Base-by-base conservation (phyloP, 2,329 filamentous ascomycete species). In the Penicillium sclerotiorum region DNA sequence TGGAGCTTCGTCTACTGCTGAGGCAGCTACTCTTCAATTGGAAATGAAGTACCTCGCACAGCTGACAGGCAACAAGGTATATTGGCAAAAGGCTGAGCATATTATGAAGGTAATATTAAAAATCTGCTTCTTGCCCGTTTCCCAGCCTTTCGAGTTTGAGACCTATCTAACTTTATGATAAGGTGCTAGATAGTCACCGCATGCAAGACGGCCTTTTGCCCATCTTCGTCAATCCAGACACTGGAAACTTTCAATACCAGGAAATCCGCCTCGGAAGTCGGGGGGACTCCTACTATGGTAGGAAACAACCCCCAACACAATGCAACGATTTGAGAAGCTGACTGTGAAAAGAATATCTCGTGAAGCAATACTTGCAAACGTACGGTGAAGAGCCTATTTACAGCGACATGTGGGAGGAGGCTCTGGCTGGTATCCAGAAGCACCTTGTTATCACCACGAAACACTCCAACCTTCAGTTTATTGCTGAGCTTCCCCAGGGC, bases 21-120 rank as follows among this genome's bases (percentile, higher is more conserved):
- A 96, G 75, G 88, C 91, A 0, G 89, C 90, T 2, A 94, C 87
- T 13, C 71, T 96, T 38, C 93, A 97, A 73, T 81, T 97, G 7
- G 93, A 96, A 70, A 89, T 96, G 79, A 96, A 96, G 70, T 96
- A 96, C 66, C 80, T 97, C 7, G 87, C 92, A 38, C 94, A 94
- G 71, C 78, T 96, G 46, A 96, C 91, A 0, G 92, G 92, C 28
- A 92, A 96, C 70, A 83, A 85, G 49, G 79, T 88, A 49, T 96
- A 93, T 72, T 96, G 93, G 93, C 85, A 93, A 59, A 88, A 86
- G 64, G 90, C 84, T 1, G 93, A 96, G 71, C 88, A 87, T 58
- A 89, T 95, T 1, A 96, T 97, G 81, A 73, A 94, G 67, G 82
- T 94, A 7, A 83, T n/a, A n/a, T n/a, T n/a, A n/a, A n/a, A n/a